Evolutionary conservation across 2,329 filamentous ascomycete species (phyloP), one percentile per base, ranked within the genome.

Genomic region (Penicillium sp.): DNA sequence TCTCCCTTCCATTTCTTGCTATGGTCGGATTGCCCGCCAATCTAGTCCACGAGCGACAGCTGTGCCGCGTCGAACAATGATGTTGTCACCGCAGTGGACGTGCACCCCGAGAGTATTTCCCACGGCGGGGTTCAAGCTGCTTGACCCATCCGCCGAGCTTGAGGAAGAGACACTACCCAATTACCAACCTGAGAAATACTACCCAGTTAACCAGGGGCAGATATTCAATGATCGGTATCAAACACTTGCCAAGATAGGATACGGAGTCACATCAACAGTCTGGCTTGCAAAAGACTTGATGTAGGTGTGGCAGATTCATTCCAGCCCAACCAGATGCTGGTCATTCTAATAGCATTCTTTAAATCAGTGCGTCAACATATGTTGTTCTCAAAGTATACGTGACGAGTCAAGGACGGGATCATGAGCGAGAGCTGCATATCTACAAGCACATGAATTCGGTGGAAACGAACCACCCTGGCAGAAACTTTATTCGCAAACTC

Each of bases 181-280:
- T 5, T 57, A 56, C 42, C 43, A 45, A 24, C 37, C 47, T n/a
- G 35, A 24, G 18, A 24, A 25, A 37, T 37, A 38, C 35, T 38
- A 18, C 18, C 35, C 35, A 38, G 35, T 38, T n/a, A 38, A 38
- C 18, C n/a, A 7, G 9, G 56, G 52, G 9, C 51, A 58, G 25
- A 26, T 54, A 35, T 35, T 63, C 43, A 47, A 55, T 11, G 45
- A 51, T 38, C 55, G 46, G 41, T 63, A 62, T 48, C 49, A 58
- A 51, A 46, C 54, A 24, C 41, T 62, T 33, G 51, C 46, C 8
- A 64, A 62, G 51, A 45, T 61, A 7, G 61, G 61, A 2, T 64
- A 54, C 43, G 61, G 61, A 33, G 48, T 55, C 27, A 51, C 49
- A 5, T 62, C 60, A 0, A 62, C 61, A 18, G 54, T 61, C 32